These are phyloP conservation scores for Backusella tuberculispora DNA, from an alignment of 192 early-diverging fungal species.

Conservation along the genomic window DNA sequence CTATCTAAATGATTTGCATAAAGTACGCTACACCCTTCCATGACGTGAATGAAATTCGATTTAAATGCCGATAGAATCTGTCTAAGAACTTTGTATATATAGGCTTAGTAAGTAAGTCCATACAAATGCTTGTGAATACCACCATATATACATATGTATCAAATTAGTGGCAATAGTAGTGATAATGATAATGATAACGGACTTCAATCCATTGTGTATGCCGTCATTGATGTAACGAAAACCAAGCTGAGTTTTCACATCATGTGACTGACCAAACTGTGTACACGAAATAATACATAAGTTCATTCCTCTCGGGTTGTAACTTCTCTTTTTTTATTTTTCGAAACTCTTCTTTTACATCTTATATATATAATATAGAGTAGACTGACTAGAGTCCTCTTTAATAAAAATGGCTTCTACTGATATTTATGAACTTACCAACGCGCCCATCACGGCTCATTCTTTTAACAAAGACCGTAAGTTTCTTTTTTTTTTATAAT, in stretches of 20 bases:
- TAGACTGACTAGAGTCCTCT: conserved; percentile 66
- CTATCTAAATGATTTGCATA: too few relatives aligned
- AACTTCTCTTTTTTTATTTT: not conserved
- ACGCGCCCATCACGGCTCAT: conserved; percentile 89
- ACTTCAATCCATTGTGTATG: too few relatives aligned
- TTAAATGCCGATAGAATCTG: too few relatives aligned
- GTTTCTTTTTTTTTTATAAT: conserved; percentile 7
- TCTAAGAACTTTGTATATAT: too few relatives aligned
- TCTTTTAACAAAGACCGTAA: conserved; percentile 88
- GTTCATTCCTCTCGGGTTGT: not conserved
- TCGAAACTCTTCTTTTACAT: conserved; percentile 1
- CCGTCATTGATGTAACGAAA: not conserved
- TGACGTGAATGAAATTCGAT: too few relatives aligned
- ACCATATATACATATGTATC: too few relatives aligned
- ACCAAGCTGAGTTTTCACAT: too few relatives aligned
- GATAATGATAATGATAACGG: too few relatives aligned
- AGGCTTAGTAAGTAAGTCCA: too few relatives aligned
- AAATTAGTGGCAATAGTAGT: too few relatives aligned
- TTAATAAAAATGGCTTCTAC: conserved; percentile 47
- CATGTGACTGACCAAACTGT: not conserved
- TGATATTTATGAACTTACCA: conserved; percentile 62
- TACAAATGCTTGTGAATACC: too few relatives aligned
- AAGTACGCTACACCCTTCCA: too few relatives aligned
- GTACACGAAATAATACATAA: not conserved
- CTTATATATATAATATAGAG: conserved; percentile 24